Base-by-base conservation (phyloP, 2,329 filamentous ascomycete species). In the Aureobasidium melanogenum region DNA sequence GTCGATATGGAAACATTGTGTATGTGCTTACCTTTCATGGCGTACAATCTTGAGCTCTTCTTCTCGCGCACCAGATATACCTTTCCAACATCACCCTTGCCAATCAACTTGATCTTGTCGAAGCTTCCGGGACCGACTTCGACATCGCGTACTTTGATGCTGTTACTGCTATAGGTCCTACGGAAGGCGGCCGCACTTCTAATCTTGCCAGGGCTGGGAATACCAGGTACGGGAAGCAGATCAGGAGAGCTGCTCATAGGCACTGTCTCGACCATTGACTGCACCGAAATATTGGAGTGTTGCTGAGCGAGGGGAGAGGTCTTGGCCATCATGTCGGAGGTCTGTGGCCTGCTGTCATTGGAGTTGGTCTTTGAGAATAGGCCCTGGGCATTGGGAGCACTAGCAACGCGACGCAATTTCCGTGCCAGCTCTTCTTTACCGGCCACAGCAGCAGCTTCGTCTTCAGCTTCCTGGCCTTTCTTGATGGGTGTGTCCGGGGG, bases 71-170 rank as follows among this genome's bases (percentile, higher is more conserved):
- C 94, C 67, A 99, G 79, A 73, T 99, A 99, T 1, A 99, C 94
- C 79, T 99, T 99, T 64, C 94, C 94, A 26, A 99, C 94, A 75
- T 99, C 94, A 62, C 94, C 94, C 79, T 99, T 99, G 61, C 94
- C 94, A 71, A 99, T 97, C 76, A 99, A 82, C 76, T 99, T 99
- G 76, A 99, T 97, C 84, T 99, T 99, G 81, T 99, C 94, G 70
- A 99, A 99, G 73, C 93, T 97, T 64, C 89, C 82, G 0, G 94
- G 94, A 0, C 91, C 89, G 38, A 99, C 94, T 76, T 99, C 94
- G 51, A 99, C 94, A 73, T 96, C 91, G 69, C 94, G 85, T 67
- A 97, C 90, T 77, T 99, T 99, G 80, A 99, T 99, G 43, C 94
- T 97, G 75, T 97, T 99, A 67, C 93, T 97, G 76, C 94, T 97